Base-by-base conservation (phyloP, 2,329 filamentous ascomycete species). In the Fusarium clavum region DNA sequence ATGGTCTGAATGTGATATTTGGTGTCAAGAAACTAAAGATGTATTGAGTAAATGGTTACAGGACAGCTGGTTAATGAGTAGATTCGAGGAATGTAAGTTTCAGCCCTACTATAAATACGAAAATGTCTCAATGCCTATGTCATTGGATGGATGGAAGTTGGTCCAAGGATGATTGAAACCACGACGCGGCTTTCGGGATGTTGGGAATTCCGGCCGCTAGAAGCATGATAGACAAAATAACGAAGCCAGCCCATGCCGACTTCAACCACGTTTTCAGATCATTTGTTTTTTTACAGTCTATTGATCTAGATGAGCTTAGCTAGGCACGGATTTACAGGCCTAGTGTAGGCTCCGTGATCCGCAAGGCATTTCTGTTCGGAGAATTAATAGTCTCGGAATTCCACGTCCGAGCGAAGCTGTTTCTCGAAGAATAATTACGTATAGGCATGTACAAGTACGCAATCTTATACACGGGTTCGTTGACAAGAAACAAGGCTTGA, bases 41-140 rank as follows among this genome's bases (percentile, higher is more conserved):
- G 13, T 6, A 22, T 27, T 41, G 14, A 53, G 18, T 13, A 18
- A 52, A 34, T 29, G 10, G n/a, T 52, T 41, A 11, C 13, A 24
- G 22, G 13, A 27, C 6, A 22, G 20, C 8, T 16, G 16, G 13
- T 40, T 27, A 10, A 18, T 27, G 12, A n/a, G 10, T 27, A 43
- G 4, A 25, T 27, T 22, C 25, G 12, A 41, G 14, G 6, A 16
- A 43, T 46, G 54, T n/a, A 25, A 43, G 38, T n/a, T 30, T 10
- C 38, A 46, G 14, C 24, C 32, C 22, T 32, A 24, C 22, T 25
- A 34, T 32, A 16, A 54, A 18, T 20, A 20, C 12, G 30, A 61
- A 62, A 63, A 62, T 62, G 57, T 44, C 57, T 63, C 43, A 18
- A 20, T 24, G 20, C 13, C 32, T 30, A 55, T 51, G 30, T 22